These are phyloP conservation scores for Teunomyces aglyptinius DNA, from an alignment of 805 yeast genomes.

Conservation along the genomic window DNA sequence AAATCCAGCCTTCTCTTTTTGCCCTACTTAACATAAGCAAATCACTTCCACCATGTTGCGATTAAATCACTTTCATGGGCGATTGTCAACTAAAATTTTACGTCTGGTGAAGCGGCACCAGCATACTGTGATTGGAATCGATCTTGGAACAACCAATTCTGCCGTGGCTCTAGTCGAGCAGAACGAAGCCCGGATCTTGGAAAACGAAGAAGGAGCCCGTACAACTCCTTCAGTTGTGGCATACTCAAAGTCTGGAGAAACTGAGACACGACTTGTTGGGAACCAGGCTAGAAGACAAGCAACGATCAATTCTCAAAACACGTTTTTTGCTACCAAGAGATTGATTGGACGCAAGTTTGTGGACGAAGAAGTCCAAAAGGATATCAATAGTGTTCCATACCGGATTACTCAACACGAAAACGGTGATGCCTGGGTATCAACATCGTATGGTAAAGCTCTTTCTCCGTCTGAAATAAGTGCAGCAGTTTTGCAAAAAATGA, in stretches of 20 bases:
- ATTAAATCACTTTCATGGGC: not conserved
- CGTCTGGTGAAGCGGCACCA: slow-evolving; percentile 1
- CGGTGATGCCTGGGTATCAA: slow-evolving; percentile 70
- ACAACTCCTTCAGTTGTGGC: slow-evolving; percentile 83
- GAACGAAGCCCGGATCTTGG: slow-evolving; percentile 61
- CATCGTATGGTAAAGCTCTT: slow-evolving; percentile 39
- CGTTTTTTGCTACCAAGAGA: slow-evolving; percentile 80
- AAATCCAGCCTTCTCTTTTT: not conserved
- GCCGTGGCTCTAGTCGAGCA: slow-evolving; percentile 79
- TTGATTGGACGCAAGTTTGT: slow-evolving; percentile 70
- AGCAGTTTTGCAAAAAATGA: slow-evolving; percentile 61
- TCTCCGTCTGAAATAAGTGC: slow-evolving; percentile 78
- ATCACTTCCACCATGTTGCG: not conserved
- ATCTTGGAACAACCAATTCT: slow-evolving; percentile 82
- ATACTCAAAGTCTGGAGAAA: slow-evolving; percentile 35
- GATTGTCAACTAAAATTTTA: not conserved
- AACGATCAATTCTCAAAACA: slow-evolving; percentile 68
- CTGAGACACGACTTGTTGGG: slow-evolving; percentile 48
- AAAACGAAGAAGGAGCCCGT: slow-evolving; percentile 74
- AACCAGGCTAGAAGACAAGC: slow-evolving; percentile 77
- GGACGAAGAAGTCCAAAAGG: slow-evolving; percentile 70
- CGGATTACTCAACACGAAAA: slow-evolving; percentile 55
- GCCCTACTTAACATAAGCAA: not conserved
- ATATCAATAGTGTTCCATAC: slow-evolving; percentile 61
- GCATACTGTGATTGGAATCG: slow-evolving; percentile 65